Conservation (phyloP, 192 early-diverging fungal genomes). For the Coemansia sp. region DNA sequence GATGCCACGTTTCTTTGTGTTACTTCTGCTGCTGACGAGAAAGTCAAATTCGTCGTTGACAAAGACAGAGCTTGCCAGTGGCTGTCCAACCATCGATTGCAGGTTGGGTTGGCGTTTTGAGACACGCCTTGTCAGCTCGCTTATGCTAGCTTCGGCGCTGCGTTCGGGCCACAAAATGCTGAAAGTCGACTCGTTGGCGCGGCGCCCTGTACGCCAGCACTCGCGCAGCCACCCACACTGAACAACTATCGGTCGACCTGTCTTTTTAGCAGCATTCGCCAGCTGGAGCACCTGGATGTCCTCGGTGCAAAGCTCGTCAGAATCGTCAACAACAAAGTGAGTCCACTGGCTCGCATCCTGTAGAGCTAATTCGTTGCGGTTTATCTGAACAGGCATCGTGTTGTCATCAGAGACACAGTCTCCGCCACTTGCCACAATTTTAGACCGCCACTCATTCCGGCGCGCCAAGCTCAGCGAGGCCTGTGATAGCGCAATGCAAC, state of each 20-base stretch:
- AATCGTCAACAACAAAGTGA: slow-evolving; percentile 29
- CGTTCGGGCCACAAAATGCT: slow-evolving; percentile 5
- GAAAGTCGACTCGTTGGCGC: slow-evolving; percentile 6
- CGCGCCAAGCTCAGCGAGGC: slow-evolving; percentile 13
- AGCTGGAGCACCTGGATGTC: slow-evolving; percentile 2
- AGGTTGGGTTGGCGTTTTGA: not conserved
- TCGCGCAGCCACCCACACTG: slow-evolving; percentile 18
- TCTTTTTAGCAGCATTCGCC: not conserved
- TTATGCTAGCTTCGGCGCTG: not conserved
- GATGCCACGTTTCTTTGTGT: not conserved
- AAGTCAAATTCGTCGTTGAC: slow-evolving; percentile 7
- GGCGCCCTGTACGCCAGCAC: slow-evolving; percentile 17
- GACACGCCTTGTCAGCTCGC: not conserved
- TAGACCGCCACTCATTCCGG: slow-evolving; percentile 13
- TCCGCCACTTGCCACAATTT: slow-evolving; percentile 17
- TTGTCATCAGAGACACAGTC: slow-evolving; percentile 4
- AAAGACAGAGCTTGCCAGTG: slow-evolving; percentile 8
- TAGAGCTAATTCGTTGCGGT: not conserved
- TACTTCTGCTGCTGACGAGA: not conserved
- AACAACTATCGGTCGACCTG: slow-evolving; percentile 1
- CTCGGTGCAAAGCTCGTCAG: slow-evolving; percentile 14
- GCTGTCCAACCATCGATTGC: slow-evolving; percentile 3
- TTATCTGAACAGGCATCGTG: not conserved
- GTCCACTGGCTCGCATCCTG: slow-evolving; percentile 6
- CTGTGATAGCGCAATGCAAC: slow-evolving; percentile 26